Conservation (phyloP, 2,329 filamentous ascomycete genomes). For the Seiridium cupressi region DNA sequence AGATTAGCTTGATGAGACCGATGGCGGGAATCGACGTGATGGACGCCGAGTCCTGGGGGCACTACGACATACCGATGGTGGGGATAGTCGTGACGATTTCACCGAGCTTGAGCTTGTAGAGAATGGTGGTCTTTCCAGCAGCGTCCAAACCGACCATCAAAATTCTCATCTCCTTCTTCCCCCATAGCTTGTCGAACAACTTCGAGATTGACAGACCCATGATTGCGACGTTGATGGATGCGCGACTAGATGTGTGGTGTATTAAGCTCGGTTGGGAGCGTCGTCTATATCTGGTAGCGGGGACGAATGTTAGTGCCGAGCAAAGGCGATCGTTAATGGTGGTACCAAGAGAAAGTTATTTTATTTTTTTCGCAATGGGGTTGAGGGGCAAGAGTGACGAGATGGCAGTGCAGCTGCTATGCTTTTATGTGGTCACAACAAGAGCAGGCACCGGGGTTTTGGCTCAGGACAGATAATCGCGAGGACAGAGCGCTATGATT, state of each 20-base stretch:
- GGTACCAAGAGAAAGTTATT: not conserved
- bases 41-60: not conserved
- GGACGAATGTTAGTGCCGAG: not conserved
- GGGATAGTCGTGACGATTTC: conserved; percentile 99
- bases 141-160: conserved; percentile 99
- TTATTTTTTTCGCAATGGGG: not conserved
- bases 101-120: conserved; percentile 99
- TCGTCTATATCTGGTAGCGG: not conserved
- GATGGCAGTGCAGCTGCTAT: not conserved
- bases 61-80: conserved; percentile 74
- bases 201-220: conserved; percentile 99
- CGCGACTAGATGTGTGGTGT: conserved; percentile 23
- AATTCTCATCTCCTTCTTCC: conserved; percentile 99
- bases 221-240: conserved; percentile 54
- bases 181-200: conserved; percentile 93
- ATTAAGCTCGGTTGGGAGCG: conserved; percentile 12
- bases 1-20: not conserved
- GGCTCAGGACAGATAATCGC: conserved; percentile 11
- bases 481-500: conserved; percentile 10
- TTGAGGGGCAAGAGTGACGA: conserved; percentile 1
- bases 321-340: not conserved
- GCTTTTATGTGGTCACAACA: not conserved
- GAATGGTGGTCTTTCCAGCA: conserved; percentile 99
- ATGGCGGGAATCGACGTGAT: not conserved
- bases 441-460: conserved; percentile 1